Conservation (phyloP, 495 filamentous ascomycete species). For the Amorphotheca resinae region DNA sequence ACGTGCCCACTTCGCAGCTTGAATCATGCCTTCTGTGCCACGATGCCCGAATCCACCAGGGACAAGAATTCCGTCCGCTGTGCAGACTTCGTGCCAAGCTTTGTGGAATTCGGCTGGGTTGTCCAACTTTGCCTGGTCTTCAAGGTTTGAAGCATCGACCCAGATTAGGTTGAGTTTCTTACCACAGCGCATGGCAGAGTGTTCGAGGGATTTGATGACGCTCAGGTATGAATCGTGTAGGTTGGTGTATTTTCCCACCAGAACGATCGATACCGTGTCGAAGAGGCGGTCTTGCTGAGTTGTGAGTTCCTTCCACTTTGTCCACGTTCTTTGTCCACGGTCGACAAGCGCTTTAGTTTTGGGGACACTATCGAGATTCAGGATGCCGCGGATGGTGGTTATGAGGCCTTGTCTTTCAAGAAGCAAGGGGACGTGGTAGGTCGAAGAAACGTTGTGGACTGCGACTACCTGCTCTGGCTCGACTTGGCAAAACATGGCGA, state of each 20-base stretch:
- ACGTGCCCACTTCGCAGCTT: constrained; percentile 70
- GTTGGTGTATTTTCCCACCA: constrained; percentile 85
- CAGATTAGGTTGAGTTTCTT: constrained; percentile 69
- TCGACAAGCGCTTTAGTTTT: constrained; percentile 34
- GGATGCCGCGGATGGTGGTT: constrained; percentile 40
- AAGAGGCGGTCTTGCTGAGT: constrained; percentile 44
- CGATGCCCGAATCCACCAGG: constrained; percentile 79
- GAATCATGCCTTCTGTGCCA: constrained; percentile 81
- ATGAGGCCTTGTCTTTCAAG: constrained; percentile 71
- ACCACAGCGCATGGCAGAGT: constrained; percentile 75
- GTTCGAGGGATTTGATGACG: constrained; percentile 76
- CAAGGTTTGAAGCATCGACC: constrained; percentile 77
- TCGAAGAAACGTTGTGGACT: constrained; percentile 74
- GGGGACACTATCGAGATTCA: constrained; percentile 42
- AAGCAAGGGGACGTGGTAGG: constrained; percentile 85
- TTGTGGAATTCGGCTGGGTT: constrained; percentile 71
- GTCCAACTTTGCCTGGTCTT: constrained; percentile 39
- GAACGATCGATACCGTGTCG: constrained; percentile 64
- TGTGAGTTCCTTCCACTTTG: constrained; percentile 59
- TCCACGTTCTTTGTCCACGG: constrained; percentile 54
- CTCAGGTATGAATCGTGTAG: constrained; percentile 73
- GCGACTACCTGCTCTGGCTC: constrained; percentile 68
- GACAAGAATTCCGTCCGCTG: constrained; percentile 48
- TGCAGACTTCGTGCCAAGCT: constrained; percentile 72
- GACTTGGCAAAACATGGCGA: constrained; percentile 77